Evolutionary conservation across 2,329 filamentous ascomycete species (phyloP).

Genomic region (Botrytis paeoniae): DNA sequence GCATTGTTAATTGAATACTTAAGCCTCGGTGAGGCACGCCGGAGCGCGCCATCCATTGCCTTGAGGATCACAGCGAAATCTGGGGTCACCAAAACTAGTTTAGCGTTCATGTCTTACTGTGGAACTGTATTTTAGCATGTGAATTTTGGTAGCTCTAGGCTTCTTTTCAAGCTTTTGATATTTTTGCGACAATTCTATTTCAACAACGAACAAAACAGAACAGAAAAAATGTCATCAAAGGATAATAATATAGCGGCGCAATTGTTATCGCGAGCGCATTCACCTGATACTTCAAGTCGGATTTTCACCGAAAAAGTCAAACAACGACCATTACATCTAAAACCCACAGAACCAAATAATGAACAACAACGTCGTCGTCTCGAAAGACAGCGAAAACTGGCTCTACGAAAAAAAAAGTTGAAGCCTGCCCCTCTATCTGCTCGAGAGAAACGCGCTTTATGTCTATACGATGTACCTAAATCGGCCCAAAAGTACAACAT

Average conservation of each 20-base stretch:
- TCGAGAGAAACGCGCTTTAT: slow-evolving; percentile 68
- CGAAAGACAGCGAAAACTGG: slow-evolving; percentile 39
- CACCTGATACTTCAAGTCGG: slow-evolving; percentile 63
- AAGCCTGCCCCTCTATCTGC: slow-evolving; percentile 72
- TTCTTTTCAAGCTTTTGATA: not conserved
- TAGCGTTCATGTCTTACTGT: not conserved
- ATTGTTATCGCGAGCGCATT: slow-evolving; percentile 76
- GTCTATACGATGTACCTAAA: slow-evolving; percentile 71
- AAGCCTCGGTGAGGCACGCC: slow-evolving; percentile 12
- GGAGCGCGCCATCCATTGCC: not conserved
- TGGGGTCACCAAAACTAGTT: slow-evolving; percentile 13
- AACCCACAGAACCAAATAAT: slow-evolving; percentile 54
- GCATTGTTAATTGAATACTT: slow-evolving; percentile 7
- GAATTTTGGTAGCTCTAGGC: not conserved
- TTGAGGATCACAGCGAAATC: slow-evolving; percentile 3
- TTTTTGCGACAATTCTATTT: not conserved
- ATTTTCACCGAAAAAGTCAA: slow-evolving; percentile 83
- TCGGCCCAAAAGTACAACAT: slow-evolving; percentile 67
- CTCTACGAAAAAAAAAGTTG: slow-evolving; percentile 43
- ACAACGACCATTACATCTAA: slow-evolving; percentile 75
- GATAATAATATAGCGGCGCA: slow-evolving; percentile 29
- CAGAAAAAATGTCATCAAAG: slow-evolving; percentile 25
- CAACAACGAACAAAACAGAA: not conserved
- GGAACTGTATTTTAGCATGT: slow-evolving; percentile 13
- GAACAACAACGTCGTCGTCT: slow-evolving; percentile 51